Percentiles rank a stretch among this genome's conserved stretches.
These are phyloP conservation scores for Candida ficus DNA, from an alignment of 805 yeast genomes.

Conservation along the genomic window DNA sequence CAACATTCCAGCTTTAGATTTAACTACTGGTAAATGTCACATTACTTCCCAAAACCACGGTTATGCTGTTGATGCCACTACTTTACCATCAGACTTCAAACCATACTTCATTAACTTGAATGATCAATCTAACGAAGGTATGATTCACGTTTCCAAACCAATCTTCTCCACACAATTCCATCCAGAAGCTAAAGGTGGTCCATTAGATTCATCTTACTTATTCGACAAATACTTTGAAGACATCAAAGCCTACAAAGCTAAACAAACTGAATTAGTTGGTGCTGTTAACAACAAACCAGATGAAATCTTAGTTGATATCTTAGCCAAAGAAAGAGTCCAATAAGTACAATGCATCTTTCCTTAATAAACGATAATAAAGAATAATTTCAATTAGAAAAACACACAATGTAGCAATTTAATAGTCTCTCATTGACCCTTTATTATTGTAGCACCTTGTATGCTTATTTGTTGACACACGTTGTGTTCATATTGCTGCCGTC, in stretches of 20 bases:
- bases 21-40: slow-evolving; percentile 88
- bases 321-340: slow-evolving; percentile 60
- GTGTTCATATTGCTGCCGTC: too few species aligned
- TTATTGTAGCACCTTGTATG: too few species aligned
- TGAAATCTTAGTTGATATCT: slow-evolving; percentile 51
- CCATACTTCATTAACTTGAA: slow-evolving; percentile 90
- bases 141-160: slow-evolving; percentile 84
- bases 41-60: slow-evolving; percentile 99
- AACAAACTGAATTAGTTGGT: slow-evolving; percentile 37
- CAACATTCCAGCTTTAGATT: slow-evolving; percentile 92
- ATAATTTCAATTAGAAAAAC: too few species aligned
- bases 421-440: too few species aligned
- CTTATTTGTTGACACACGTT: too few species aligned
- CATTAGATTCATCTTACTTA: slow-evolving; percentile 84
- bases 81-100: slow-evolving; percentile 72
- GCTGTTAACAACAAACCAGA: slow-evolving; percentile 36
- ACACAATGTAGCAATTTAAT: too few species aligned
- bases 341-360: too few species aligned
- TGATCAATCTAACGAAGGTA: slow-evolving; percentile 96
- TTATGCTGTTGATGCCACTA: slow-evolving; percentile 84
- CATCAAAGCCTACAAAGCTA: slow-evolving; percentile 52
- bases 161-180: slow-evolving; percentile 97
- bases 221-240: slow-evolving; percentile 84
- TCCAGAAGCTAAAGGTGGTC: slow-evolving; percentile 99
- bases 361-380: too few species aligned